Conservation (phyloP, 495 filamentous ascomycete genomes). For the Penicillium pancosmium region DNA sequence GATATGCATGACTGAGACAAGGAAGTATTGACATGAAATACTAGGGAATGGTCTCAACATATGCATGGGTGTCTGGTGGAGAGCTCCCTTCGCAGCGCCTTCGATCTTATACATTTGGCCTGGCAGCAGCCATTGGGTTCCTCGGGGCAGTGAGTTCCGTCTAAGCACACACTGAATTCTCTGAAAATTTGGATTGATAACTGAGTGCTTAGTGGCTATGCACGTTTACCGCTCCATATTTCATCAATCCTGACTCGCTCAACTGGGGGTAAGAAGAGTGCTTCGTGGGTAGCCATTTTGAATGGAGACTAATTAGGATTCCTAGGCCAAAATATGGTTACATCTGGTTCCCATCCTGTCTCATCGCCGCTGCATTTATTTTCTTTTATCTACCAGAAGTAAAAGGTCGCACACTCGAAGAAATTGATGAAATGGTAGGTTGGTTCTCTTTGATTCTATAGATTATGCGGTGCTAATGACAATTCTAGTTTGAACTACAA, state of each 20-base stretch:
- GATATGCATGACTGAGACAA: not conserved
- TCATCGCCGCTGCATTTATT: not conserved
- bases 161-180: not conserved
- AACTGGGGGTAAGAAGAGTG: conserved; percentile 47
- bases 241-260: conserved; percentile 60
- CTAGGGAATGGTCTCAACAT: conserved; percentile 35
- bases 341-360: conserved; percentile 44
- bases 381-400: not conserved
- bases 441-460: not conserved
- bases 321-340: conserved; percentile 59
- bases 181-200: not conserved
- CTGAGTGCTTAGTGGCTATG: conserved; percentile 50
- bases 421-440: conserved; percentile 2
- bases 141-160: conserved; percentile 28
- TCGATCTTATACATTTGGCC: conserved; percentile 55
- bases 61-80: conserved; percentile 64
- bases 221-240: conserved; percentile 65
- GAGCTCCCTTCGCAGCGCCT: conserved; percentile 54
- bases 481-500: conserved; percentile 22
- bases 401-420: not conserved
- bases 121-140: conserved; percentile 51
- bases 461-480: not conserved
- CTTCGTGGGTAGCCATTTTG: not conserved
- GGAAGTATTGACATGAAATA: not conserved
- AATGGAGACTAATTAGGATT: conserved; percentile 13